Evolutionary conservation across 495 filamentous ascomycete genomes (phyloP), one percentile per base, ranked within the genome.

Genomic region (Daldinia caldariorum): DNA sequence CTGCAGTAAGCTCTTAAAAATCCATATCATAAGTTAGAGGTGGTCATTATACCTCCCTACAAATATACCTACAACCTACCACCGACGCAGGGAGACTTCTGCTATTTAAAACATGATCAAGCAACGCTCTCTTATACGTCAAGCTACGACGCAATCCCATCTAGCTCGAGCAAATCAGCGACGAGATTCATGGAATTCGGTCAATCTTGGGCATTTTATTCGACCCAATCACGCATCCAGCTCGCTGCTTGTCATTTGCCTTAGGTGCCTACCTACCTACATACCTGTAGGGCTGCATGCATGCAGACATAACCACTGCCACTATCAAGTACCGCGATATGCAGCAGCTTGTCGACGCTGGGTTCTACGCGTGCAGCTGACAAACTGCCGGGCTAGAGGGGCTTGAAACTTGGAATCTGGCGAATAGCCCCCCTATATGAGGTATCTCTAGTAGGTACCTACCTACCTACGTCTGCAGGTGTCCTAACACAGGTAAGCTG

Each of bases 261-360:
- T 26, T 1, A 57, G 32, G 32, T 34, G 9, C 59, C 26, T 47
- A 69, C 43, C 26, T 58, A 26, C n/a, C n/a, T n/a, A 26, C 16
- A 45, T 35, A n/a, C 32, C 13, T 61, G 63, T 71, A 67, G 59
- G 68, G 68, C 68, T 71, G 68, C 68, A 71, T 71, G 68, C 68
- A 71, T 71, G 62, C 66, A 67, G 35, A 47, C 45, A 67, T 37
- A 22, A 26, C 3, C 1, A 26, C 26, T 26, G 26, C 18, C 2
- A 12, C 10, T 56, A 38, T 35, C 16, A 18, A 32, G n/a, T 37
- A 32, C 55, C 55, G 58, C 43, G 51, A 71, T 58, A 61, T 62
- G 68, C 68, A 66, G 69, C 63, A 26, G 26, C 26, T 26, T 55
- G 22, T 56, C 69, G 69, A 67, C 38, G 47, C 7, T 41, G 13